phyloP scores from a whole-genome alignment of 2,329 filamentous ascomycete species.

The Gliomastix tumulicola region DNA sequence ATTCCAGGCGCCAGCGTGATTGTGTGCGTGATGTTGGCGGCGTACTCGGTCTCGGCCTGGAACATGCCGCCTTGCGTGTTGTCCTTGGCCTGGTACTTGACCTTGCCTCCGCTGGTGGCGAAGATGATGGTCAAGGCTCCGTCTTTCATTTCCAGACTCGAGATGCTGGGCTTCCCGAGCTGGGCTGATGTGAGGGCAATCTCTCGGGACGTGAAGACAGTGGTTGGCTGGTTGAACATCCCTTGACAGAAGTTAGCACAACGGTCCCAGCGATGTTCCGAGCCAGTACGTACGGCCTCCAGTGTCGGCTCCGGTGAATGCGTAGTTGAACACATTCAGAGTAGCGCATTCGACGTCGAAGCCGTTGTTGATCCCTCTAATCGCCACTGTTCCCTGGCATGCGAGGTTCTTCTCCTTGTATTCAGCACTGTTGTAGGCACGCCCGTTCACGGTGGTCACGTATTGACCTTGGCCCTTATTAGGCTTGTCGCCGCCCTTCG shows the following conservation, averaged over 20 bases:
- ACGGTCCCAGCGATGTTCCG: neutral
- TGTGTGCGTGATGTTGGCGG: conserved; percentile 1
- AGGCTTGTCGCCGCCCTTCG: neutral
- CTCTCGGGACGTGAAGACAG: neutral
- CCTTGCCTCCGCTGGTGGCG: neutral
- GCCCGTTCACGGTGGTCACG: neutral
- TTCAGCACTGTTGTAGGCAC: neutral
- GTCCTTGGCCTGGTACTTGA: conserved; percentile 4
- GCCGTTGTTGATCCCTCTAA: conserved; percentile 2
- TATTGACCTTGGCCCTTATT: neutral
- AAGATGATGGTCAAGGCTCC: neutral
- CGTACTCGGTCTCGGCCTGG: conserved; percentile 2
- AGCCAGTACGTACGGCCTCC: neutral
- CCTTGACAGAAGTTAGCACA: neutral
- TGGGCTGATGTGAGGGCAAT: neutral
- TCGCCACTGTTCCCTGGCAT: neutral
- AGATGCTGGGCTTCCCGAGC: neutral
- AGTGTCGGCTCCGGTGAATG: conserved; percentile 1
- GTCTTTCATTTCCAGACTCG: neutral
- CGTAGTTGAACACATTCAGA: conserved; percentile 4
- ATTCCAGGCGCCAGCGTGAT: conserved; percentile 2
- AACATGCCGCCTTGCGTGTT: conserved; percentile 2
- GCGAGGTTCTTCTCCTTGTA: neutral
- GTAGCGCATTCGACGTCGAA: conserved; percentile 3
- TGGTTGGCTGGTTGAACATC: neutral